Base-by-base conservation (phyloP, 2,329 filamentous ascomycete species). In the Hymenotorrendiella dingleyae region DNA sequence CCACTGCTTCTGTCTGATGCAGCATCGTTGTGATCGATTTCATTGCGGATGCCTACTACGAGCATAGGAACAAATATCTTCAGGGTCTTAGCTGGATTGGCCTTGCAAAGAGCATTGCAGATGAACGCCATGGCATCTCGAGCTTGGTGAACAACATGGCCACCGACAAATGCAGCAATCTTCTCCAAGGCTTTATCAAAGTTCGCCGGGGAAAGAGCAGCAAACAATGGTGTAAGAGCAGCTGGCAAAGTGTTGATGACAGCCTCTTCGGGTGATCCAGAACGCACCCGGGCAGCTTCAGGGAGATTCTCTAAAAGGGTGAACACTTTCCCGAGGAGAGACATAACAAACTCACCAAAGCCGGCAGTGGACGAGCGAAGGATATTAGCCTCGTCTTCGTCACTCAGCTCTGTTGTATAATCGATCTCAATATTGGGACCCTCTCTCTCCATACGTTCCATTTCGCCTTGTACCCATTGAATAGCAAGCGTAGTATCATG, bases 81-180 rank as follows among this genome's bases (percentile, higher is more conserved):
- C 38, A 98, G 72, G 0, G 93, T 89, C 68, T 96, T 96, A 61
- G 91, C 82, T 0, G 94, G 90, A 55, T 94, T 87, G 54, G 94
- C 88, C 66, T 97, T 97, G 73, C 93, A 95, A 19, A 98, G 73
- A 0, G 88, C 86, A 64, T 96, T 97, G 66, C 91, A 86, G 41
- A 97, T 97, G 74, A 95, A 98, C 1, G 94, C 93, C 85, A 98
- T 96, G 6, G 93, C 91, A 70, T 98, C 93, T 52, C 91, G 76
- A 40, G 93, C 91, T 65, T 97, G 93, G 57, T 98, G 90, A 14
- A 98, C 91, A 36, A 98, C 93, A 67, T 97, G 93, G 50, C 86
- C 86, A 1, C 86, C 83, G 20, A 96, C 85, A 62, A 98, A 98
- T 23, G 86, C 80, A 2, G 89, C 85, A 54, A 98, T 80, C 70